Base-by-base conservation (phyloP, 768 basidiomycete genomes). In the Ramaria rubella region DNA sequence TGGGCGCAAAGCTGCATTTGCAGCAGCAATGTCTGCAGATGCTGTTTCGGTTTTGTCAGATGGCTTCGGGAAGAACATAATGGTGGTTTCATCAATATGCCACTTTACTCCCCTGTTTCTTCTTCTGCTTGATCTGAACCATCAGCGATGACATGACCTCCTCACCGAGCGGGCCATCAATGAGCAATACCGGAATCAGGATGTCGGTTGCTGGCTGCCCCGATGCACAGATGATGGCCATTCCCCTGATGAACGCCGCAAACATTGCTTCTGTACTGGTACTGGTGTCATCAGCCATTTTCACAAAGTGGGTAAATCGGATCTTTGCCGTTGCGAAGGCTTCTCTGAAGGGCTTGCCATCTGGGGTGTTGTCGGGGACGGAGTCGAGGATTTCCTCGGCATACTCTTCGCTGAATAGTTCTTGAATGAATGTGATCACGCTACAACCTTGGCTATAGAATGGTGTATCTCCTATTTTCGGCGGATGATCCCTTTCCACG, bases 291-390 rank as follows among this genome's bases (percentile, higher is more conserved):
- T 67, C 69, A 8, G 46, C 59, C 45, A 58, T 55, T 46, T 59
- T 59, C 33, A 45, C 65, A 50, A 68, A 72, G 54, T 72, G 70
- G 2, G 70, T 70, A 60, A 71, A 71, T 36, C 65, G 62, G n/a
- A 72, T 52, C 24, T 51, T 48, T 11, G 67, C 63, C 23, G 64
- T 45, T 38, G 57, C 26, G 63, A 70, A 69, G 17, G 61, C 65
- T 11, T 62, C 52, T n/a, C n/a, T n/a, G n/a, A n/a, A n/a, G n/a
- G n/a, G n/a, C n/a, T n/a, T n/a, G n/a, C n/a, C n/a, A n/a, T 12
- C 44, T 19, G 21, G 26, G 26, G 62, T 4, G 49, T 68, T 68
- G 59, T 66, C 65, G 5, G 68, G 67, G 15, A 19, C 26, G 49
- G 62, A 54, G 11, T 60, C 46, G 3, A 68, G 58, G 19, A 70